A percentile compares a stretch with the other conserved stretches of the same genome.
These are phyloP conservation scores for Haplosporangium gracile DNA, from an alignment of 192 early-diverging fungal species.

Conservation along the genomic window DNA sequence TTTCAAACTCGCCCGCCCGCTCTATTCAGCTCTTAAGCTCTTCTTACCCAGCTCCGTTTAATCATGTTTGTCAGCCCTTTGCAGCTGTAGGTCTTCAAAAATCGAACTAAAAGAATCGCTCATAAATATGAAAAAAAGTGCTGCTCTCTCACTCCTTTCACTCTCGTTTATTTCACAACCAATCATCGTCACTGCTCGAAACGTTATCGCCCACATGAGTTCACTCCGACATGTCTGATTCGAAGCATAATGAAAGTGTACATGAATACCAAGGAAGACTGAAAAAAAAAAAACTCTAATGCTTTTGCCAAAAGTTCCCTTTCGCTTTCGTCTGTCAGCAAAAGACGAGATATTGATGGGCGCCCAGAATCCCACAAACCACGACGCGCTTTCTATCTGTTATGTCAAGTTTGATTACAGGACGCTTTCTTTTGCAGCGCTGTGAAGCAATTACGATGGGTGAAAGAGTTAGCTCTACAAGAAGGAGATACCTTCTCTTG, in stretches of 20 bases:
- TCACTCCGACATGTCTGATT: background rate
- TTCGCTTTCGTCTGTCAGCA: no score
- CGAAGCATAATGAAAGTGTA: no score
- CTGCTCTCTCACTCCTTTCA: background rate
- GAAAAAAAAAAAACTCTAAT: background rate
- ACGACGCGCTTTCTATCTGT: no score
- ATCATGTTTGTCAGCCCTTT: background rate
- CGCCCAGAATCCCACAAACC: no score
- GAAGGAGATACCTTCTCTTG: no score
- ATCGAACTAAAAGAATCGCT: background rate
- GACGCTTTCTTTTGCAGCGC: no score
- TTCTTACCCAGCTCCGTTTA: background rate
- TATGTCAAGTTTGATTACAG: no score
- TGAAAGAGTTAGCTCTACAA: no score
- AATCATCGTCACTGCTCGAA: background rate
- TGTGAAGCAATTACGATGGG: no score
- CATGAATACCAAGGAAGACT: no score
- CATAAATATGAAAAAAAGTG: background rate
- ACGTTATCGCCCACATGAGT: background rate
- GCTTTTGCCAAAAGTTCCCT: background rate
- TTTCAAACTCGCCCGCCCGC: background rate
- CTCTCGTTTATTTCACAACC: background rate
- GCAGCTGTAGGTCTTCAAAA: background rate
- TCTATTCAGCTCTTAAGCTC: background rate
- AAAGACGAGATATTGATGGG: no score